phyloP scores from a whole-genome alignment of 2,329 filamentous ascomycete species.

The Stromatinia cepivora region DNA sequence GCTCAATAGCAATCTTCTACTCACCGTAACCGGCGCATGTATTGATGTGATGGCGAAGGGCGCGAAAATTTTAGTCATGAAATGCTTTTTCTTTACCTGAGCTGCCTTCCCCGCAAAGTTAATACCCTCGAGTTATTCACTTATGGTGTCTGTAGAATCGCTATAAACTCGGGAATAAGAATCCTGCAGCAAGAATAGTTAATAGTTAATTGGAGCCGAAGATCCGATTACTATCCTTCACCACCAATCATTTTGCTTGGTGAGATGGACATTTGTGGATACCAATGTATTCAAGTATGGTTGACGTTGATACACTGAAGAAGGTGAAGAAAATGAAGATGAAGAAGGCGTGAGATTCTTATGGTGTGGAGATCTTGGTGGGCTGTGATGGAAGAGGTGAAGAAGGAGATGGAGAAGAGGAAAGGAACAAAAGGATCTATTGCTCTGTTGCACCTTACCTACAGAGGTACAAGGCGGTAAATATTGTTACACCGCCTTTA shows the following conservation, averaged over 20 bases:
- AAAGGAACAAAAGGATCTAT: no score
- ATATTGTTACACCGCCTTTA: no score
- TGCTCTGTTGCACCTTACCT: no score
- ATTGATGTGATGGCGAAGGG: neutral
- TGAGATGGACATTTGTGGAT: conserved; percentile 6
- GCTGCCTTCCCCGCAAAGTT: neutral
- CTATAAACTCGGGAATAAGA: neutral
- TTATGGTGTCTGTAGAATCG: neutral
- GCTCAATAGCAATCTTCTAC: neutral
- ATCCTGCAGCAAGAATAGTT: neutral
- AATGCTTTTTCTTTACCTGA: conserved; percentile 10
- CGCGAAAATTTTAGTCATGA: conserved; percentile 7
- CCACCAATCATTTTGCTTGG: neutral
- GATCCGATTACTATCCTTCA: neutral
- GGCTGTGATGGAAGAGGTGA: neutral
- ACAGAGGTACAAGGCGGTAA: no score
- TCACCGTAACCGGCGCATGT: neutral
- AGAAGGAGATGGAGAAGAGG: no score
- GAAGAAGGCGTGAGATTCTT: neutral
- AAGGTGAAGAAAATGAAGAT: neutral
- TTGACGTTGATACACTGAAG: neutral
- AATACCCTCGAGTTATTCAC: neutral
- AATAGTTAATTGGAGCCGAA: neutral
- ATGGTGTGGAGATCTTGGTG: neutral
- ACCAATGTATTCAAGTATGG: neutral